Evolutionary conservation across 306 rosid genomes (phyloP).

Genomic region (Datisca glomerata): DNA sequence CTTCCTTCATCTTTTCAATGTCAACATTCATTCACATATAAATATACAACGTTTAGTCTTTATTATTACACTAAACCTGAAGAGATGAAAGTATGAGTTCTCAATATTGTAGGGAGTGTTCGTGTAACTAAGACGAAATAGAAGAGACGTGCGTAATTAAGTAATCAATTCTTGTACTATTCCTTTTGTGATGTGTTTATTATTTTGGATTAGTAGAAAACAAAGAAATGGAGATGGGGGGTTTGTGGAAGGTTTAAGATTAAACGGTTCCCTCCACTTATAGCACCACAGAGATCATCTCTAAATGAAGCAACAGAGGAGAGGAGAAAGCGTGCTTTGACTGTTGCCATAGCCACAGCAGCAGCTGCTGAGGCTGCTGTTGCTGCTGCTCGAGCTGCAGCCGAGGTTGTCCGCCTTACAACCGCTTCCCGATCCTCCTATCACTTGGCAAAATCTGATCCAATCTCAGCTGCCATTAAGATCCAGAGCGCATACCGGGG

Average conservation of each 20-base stretch:
- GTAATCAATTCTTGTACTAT: not conserved
- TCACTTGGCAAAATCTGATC: conserved; percentile 20
- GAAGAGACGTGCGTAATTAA: not conserved
- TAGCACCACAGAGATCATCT: conserved; percentile 28
- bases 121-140: not conserved
- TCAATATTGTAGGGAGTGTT: no score
- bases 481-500: conserved; percentile 70
- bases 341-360: conserved; percentile 69
- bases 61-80: no score
- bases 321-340: conserved; percentile 69
- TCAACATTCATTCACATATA: no score
- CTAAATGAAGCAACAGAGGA: conserved; percentile 53
- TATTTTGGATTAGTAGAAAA: conserved; percentile 24
- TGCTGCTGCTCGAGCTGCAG: conserved; percentile 84
- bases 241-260: conserved; percentile 29
- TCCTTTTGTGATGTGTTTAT: conserved; percentile 8
- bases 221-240: conserved; percentile 58
- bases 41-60: no score
- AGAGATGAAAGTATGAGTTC: no score
- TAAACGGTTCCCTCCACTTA: conserved; percentile 33
- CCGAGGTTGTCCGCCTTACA: conserved; percentile 72
- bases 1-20: no score
- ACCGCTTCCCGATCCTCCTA: conserved; percentile 22
- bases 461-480: conserved; percentile 49
- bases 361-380: conserved; percentile 88